phyloP scores from a whole-genome alignment of 2,329 filamentous ascomycete species.

The Alternaria sp. region DNA sequence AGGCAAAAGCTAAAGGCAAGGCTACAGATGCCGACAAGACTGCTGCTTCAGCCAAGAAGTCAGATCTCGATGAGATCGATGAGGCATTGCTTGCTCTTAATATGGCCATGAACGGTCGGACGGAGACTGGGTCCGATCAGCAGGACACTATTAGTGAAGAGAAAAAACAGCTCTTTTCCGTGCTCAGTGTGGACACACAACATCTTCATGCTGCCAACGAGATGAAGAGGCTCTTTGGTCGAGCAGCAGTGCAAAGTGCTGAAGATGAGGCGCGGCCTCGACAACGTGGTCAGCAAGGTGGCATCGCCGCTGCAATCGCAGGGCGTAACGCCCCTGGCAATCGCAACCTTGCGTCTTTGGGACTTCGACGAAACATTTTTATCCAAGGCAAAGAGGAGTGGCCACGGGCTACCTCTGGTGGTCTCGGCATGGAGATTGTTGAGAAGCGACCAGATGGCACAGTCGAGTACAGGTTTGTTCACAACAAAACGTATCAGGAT shows the following conservation, averaged over 20 bases:
- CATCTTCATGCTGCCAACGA: conserved; percentile 88
- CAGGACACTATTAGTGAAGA: conserved; percentile 45
- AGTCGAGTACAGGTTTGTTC: conserved; percentile 78
- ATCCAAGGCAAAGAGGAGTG: conserved; percentile 87
- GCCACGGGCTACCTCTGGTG: conserved; percentile 80
- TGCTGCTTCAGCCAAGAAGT: conserved; percentile 32
- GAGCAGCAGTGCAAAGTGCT: conserved; percentile 65
- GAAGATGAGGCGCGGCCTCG: conserved; percentile 61
- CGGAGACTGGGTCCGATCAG: conserved; percentile 26
- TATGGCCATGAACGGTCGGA: conserved; percentile 37
- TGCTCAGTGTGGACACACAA: conserved; percentile 71
- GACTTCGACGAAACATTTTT: conserved; percentile 80
- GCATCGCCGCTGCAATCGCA: conserved; percentile 65
- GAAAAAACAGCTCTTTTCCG: conserved; percentile 58
- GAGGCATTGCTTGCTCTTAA: conserved; percentile 67
- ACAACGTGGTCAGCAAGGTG: conserved; percentile 64
- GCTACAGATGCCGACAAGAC: conserved; percentile 33
- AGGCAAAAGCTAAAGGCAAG: conserved; percentile 63
- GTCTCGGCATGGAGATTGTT: conserved; percentile 80
- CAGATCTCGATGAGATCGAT: conserved; percentile 70
- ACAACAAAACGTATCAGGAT: conserved; percentile 76
- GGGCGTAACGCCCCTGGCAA: conserved; percentile 63
- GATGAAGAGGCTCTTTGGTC: conserved; percentile 80
- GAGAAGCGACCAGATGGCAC: conserved; percentile 65
- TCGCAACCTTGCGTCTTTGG: conserved; percentile 73